phyloP scores from a whole-genome alignment of 345 rosid genomes.

The Sapria himalayana region DNA sequence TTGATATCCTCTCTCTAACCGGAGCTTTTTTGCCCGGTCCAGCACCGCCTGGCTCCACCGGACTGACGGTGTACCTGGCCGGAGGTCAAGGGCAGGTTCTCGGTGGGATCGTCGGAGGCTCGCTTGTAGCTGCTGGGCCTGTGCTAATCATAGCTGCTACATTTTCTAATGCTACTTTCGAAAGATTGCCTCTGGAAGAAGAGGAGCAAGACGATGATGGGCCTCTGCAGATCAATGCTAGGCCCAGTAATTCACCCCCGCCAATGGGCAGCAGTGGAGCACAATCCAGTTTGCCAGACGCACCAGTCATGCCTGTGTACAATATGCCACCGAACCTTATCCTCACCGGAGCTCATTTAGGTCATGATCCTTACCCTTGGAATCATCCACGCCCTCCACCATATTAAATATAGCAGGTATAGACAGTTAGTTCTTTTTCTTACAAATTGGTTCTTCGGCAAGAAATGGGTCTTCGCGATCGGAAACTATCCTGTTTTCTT shows the following conservation, averaged over 20 bases:
- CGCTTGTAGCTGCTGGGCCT: conserved; percentile 51
- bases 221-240: conserved; percentile 26
- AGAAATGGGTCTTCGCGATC: too few species aligned
- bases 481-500: too few species aligned
- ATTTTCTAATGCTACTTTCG: conserved; percentile 67
- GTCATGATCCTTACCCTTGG: conserved; percentile 55
- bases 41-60: conserved; percentile 73
- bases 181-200: conserved; percentile 54
- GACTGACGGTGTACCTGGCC: conserved; percentile 53
- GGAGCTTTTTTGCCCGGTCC: conserved; percentile 79
- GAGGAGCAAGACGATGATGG: conserved; percentile 29
- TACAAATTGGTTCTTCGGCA: too few species aligned
- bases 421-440: too few species aligned
- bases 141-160: conserved; percentile 79
- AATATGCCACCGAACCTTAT: conserved; percentile 48
- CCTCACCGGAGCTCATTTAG: conserved; percentile 47
- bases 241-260: conserved; percentile 24
- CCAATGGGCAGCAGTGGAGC: conserved; percentile 21
- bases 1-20: conserved; percentile 53
- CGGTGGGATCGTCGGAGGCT: conserved; percentile 63
- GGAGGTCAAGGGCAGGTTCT: conserved; percentile 69
- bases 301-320: conserved; percentile 26
- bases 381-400: conserved; percentile 37
- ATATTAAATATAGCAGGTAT: conserved; percentile 3
- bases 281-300: conserved; percentile 24